These are phyloP conservation scores for Xylaria sp. DNA, from an alignment of 495 filamentous ascomycete species.

Conservation along the genomic window DNA sequence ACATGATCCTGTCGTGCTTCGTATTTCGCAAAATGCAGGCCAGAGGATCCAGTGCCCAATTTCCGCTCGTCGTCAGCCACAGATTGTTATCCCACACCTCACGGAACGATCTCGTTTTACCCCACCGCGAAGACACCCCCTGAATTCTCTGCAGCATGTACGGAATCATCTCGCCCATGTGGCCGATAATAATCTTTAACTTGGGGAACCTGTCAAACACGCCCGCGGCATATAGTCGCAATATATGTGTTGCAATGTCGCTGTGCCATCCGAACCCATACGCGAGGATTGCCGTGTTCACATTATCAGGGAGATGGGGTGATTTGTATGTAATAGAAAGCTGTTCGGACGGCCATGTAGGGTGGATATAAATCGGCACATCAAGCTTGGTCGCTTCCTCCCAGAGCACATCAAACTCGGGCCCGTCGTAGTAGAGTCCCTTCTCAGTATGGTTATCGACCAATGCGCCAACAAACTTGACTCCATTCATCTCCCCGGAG, in stretches of 20 bases:
- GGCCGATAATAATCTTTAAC: slow-evolving; percentile 69
- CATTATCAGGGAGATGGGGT: slow-evolving; percentile 41
- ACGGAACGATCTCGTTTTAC: slow-evolving; percentile 57
- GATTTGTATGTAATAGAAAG: slow-evolving; percentile 52
- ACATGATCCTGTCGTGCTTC: slow-evolving; percentile 60
- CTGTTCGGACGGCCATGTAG: slow-evolving; percentile 49
- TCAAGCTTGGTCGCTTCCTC: slow-evolving; percentile 56
- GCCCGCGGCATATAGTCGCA: slow-evolving; percentile 44
- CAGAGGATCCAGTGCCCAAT: slow-evolving; percentile 60
- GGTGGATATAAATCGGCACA: slow-evolving; percentile 67
- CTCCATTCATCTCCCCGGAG: slow-evolving; percentile 45
- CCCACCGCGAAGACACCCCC: slow-evolving; percentile 57
- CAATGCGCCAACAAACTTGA: slow-evolving; percentile 61
- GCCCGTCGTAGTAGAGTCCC: slow-evolving; percentile 56
- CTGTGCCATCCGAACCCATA: slow-evolving; percentile 56
- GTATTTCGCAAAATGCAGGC: slow-evolving; percentile 57
- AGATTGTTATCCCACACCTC: slow-evolving; percentile 67
- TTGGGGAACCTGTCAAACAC: slow-evolving; percentile 60
- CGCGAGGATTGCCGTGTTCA: slow-evolving; percentile 46
- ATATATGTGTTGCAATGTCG: slow-evolving; percentile 53
- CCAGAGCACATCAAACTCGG: slow-evolving; percentile 55
- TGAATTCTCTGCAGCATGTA: slow-evolving; percentile 68
- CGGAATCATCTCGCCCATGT: slow-evolving; percentile 70
- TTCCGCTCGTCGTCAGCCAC: slow-evolving; percentile 69
- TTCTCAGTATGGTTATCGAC: slow-evolving; percentile 59